Evolutionary conservation across 768 basidiomycete species (phyloP), one percentile per base, ranked within the genome.

Genomic region (Collybia nuda): DNA sequence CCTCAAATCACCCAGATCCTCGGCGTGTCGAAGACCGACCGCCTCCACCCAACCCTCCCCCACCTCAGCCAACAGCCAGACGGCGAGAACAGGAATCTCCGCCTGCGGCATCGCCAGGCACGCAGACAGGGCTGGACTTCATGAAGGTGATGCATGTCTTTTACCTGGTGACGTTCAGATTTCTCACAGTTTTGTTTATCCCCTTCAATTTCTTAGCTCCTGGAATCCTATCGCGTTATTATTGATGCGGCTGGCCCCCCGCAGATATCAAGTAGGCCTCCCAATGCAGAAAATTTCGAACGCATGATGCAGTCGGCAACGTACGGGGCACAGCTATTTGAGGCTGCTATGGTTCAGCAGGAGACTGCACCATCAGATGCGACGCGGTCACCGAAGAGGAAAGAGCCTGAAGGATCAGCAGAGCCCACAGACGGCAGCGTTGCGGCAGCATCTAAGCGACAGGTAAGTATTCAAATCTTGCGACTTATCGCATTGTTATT

Each of bases 311-410:
- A 77, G 57, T 70, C 68, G 41, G 77, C 77, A 21, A 65, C 63
- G 17, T 66, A 69, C 38, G 76, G 73, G 3, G 68, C 68, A 54
- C 72, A 74, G 55, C 67, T 78, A 65, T 60, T 84, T n/a, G 76
- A 79, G 39, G 66, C 76, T n/a, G 67, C 67, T 0, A 43, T 42
- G 24, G 21, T 22, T 17, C 57, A 59, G 29, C 49, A 54, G 29
- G 41, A 54, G 28, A 46, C 54, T 12, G 52, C 43, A 6, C 22
- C 44, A 17, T 21, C 39, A 26, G 50, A 50, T 24, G 35, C 37
- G 36, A 43, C 47, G 28, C 47, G 51, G 43, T 52, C 40, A 7
- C 56, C 48, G 0, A 50, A 54, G 28, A 41, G 48, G 5, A 56
- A 52, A 40, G 51, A 51, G 45, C 48, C 51, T n/a, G 48, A 43